Base-by-base conservation (phyloP, 1,284 basidiomycete species). In the Ganoderma boninense region DNA sequence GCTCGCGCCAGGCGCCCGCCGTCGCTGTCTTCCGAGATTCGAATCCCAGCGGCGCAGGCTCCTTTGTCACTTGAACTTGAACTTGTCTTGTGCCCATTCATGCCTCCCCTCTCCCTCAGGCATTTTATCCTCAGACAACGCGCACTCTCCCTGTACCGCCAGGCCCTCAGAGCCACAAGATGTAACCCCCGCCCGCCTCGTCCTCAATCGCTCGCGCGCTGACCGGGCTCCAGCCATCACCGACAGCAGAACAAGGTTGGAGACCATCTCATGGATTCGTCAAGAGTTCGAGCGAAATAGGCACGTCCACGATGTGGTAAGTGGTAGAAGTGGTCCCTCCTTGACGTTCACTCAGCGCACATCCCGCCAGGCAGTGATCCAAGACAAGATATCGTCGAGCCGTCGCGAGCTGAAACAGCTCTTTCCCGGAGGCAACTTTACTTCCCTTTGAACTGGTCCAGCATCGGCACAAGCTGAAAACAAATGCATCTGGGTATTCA, bases 221-320 rank as follows among this genome's bases (percentile, higher is more conserved):
- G n/a, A 70, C 56, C 54, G 64, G 38, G 60, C 54, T 52, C n/a
- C 75, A 94, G 93, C 80, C 46, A 91, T 94, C 68, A 87, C 88
- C 54, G 87, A 94, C 80, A 83, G 83, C 64, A 75, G 77, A 64
- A 84, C 90, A 42, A 86, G 93, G 66, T 80, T 81, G 71, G 92
- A 94, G 76, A 93, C 92, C 0, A 80, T 93, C 11, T 77, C 78
- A 26, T 95, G 93, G 92, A 87, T 95, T 78, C 89, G 93, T 32
- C 76, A 80, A 62, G 93, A 94, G 80, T 89, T 95, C 73, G 90
- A 93, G 76, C 83, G 88, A 69, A 90, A 89, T 75, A 85, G 80
- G 67, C 77, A 89, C 76, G 77, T 92, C 42, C 79, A 83, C 11
- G 89, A 94, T 77, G 78, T 84, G 73, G 93, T 94, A 74, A 69